Conservation (phyloP, 2,329 filamentous ascomycete species). For the Pseudocercospora crystallina region DNA sequence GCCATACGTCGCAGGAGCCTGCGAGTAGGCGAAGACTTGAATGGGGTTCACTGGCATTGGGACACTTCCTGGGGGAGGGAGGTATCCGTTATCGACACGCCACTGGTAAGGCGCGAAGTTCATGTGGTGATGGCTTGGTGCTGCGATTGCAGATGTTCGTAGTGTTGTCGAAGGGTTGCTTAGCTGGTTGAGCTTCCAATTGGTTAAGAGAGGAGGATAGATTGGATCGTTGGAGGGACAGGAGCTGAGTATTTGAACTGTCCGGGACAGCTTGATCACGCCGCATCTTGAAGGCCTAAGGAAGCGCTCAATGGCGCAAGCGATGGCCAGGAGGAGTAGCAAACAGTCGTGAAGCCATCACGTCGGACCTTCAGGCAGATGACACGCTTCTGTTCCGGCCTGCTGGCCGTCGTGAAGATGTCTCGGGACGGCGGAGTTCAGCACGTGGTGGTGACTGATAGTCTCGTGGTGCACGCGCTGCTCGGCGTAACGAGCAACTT, state of each 20-base stretch:
- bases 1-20: constrained; percentile 26
- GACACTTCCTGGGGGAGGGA: constrained; percentile 19
- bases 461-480: too few species aligned
- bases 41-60: constrained; percentile 10
- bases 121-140: constrained; percentile 12
- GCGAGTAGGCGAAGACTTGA: constrained; percentile 3
- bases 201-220: constrained; percentile 2
- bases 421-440: too few species aligned
- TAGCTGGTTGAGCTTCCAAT: not conserved
- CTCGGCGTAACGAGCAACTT: too few species aligned
- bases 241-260: constrained; percentile 1
- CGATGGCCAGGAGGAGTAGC: constrained; percentile 1
- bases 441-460: too few species aligned
- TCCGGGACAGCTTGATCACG: not conserved
- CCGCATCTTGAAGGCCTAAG: not conserved
- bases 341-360: constrained; percentile 14
- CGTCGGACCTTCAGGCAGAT: not conserved
- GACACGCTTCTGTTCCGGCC: too few species aligned
- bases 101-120: constrained; percentile 29
- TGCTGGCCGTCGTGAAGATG: too few species aligned
- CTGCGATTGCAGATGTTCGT: not conserved
- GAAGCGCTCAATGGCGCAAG: too few species aligned
- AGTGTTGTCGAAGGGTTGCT: not conserved
- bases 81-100: constrained; percentile 25
- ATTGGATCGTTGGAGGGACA: not conserved